These are phyloP conservation scores for Rhizopogon sp. DNA, from an alignment of 768 basidiomycete species.

Conservation along the genomic window DNA sequence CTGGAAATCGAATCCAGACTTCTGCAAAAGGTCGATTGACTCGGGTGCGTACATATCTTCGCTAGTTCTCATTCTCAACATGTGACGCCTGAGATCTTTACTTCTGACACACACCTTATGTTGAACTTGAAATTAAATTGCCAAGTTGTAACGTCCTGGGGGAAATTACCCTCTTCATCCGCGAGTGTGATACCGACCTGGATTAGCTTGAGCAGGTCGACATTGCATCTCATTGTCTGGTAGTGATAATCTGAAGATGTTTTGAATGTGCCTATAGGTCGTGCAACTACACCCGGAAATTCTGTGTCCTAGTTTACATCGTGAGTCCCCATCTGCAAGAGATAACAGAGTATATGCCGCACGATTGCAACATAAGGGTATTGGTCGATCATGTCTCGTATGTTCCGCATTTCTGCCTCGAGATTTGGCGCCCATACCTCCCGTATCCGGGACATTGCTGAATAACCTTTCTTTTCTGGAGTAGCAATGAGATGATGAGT, in stretches of 20 bases:
- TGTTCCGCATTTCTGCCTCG: conserved; percentile 85
- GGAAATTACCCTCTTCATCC: conserved; percentile 90
- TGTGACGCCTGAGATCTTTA: background rate
- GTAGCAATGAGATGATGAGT: background rate
- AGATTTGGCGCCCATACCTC: conserved; percentile 96
- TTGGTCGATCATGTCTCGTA: conserved; percentile 81
- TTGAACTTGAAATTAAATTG: conserved; percentile 98
- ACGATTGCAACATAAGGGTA: conserved; percentile 97
- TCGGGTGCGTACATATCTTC: conserved; percentile 99
- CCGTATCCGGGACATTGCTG: conserved; percentile 72
- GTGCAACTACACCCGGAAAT: conserved; percentile 96
- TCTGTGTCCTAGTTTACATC: conserved; percentile 78
- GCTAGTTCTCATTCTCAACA: conserved; percentile 34
- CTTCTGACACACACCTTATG: conserved; percentile 50
- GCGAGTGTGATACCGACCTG: conserved; percentile 94
- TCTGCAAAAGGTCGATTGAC: conserved; percentile 89
- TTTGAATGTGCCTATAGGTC: conserved; percentile 94
- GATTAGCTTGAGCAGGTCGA: conserved; percentile 95
- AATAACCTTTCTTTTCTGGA: background rate
- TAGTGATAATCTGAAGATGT: conserved; percentile 98
- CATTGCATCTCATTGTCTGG: conserved; percentile 99
- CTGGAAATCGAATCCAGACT: conserved; percentile 94
- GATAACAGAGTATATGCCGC: conserved; percentile 20
- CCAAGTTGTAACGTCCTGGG: conserved; percentile 91
- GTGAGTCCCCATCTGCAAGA: conserved; percentile 16